Base-by-base conservation (phyloP, 805 yeast species). In the Dipodascus geniculatus region DNA sequence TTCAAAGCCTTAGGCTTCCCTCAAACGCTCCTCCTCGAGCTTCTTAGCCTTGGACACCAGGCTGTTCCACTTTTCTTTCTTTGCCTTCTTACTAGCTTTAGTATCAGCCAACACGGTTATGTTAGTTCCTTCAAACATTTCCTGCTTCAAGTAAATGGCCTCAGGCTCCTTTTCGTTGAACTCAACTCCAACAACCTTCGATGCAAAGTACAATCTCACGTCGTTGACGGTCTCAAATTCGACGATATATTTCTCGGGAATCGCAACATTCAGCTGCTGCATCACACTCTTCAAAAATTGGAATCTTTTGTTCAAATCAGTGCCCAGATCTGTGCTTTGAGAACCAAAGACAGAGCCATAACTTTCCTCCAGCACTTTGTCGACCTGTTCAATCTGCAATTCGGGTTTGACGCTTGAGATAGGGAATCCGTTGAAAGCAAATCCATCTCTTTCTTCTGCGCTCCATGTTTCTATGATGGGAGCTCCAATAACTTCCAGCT, bases 101-200 rank as follows among this genome's bases (percentile, higher is more conserved):
- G 76, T 70, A 54, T 77, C 80, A 56, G 81, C 70, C 57, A 68
- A 31, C 11, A 28, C 6, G 0, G 57, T 58, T 28, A 68, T 55
- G 54, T 85, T 86, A 2, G 78, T 71, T 42, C 84, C 80, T 28
- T 68, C 71, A 62, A 80, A 85, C 48, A 78, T 82, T 24, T 71
- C 73, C 4, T 71, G 65, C 54, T 79, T 71, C 59, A 87, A 72
- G 56, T 81, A 80, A 54, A 87, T 78, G 24, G 87, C 91, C 61
- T 84, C 78, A n/a, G 93, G 89, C 61, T 81, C 78, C 64, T 81
- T 76, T 63, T 84, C 89, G 60, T 77, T 78, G 58, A 70, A 75
- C 60, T 74, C 71, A 19, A 62, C 59, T 22, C 74, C 73, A 23
- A 75, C 70, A n/a, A 74, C 64, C 53, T 68, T 57, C 8, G 60